phyloP scores from a whole-genome alignment of 2,329 filamentous ascomycete species.

The Magnaporthiopsis rhizophila region DNA sequence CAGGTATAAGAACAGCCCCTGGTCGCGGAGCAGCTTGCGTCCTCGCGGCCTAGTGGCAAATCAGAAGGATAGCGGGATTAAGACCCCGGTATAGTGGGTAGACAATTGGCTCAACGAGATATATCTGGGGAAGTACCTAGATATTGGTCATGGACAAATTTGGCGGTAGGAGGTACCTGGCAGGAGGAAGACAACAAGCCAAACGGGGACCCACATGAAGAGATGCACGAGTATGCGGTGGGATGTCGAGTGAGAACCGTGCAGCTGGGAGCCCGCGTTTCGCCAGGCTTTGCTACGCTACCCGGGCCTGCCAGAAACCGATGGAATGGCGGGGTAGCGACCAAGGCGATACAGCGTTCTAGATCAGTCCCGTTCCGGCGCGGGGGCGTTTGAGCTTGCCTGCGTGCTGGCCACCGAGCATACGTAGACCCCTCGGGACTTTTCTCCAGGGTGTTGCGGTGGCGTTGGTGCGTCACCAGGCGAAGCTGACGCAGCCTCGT shows the following conservation, averaged over 20 bases:
- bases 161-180: neutral
- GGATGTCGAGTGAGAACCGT: neutral
- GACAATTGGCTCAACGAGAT: neutral
- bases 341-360: neutral
- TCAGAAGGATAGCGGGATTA: neutral
- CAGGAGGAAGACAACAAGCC: neutral
- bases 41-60: neutral
- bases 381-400: neutral
- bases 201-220: neutral
- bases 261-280: neutral
- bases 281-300: neutral
- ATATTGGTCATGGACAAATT: neutral
- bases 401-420: neutral
- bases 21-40: neutral
- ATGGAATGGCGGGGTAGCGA: neutral
- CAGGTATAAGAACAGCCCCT: neutral
- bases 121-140: neutral
- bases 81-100: neutral
- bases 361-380: neutral
- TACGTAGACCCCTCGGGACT: neutral
- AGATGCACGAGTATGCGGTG: neutral
- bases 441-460: neutral
- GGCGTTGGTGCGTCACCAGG: constrained; percentile 1
- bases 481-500: constrained; percentile 14
- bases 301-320: neutral